Conservation (phyloP, 2,329 filamentous ascomycete genomes). For the Hyphodiscus sp. region DNA sequence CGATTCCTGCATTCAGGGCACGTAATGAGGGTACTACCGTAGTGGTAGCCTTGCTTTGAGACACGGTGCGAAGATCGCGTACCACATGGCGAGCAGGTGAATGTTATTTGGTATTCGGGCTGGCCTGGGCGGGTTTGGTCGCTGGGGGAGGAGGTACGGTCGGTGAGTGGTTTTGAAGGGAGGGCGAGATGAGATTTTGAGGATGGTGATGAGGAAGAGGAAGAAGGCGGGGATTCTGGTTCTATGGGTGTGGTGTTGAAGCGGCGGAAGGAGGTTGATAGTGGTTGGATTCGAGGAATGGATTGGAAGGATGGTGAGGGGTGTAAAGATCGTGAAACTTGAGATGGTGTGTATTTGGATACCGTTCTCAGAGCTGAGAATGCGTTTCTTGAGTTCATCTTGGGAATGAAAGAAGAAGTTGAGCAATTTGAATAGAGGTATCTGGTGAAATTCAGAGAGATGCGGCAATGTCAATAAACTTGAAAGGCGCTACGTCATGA, state of each 20-base stretch:
- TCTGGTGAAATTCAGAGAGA: neutral
- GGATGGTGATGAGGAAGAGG: neutral
- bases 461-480: too few species aligned
- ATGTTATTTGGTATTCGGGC: constrained; percentile 79
- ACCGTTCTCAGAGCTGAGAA: neutral
- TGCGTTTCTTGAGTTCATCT: neutral
- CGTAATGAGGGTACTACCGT: constrained; percentile 79
- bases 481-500: neutral
- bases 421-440: neutral
- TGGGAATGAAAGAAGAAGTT: neutral
- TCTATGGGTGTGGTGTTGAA: neutral
- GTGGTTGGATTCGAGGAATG: neutral
- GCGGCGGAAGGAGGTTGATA: neutral
- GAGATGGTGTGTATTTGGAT: neutral
- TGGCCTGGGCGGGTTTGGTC: constrained; percentile 7
- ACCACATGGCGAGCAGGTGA: constrained; percentile 85
- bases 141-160: neutral
- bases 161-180: neutral
- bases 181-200: neutral
- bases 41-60: constrained; percentile 92
- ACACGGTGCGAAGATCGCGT: constrained; percentile 76
- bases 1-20: constrained; percentile 82
- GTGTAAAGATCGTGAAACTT: neutral
- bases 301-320: neutral
- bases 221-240: neutral